These are phyloP conservation scores for Debaryomyces psychrophilus DNA, from an alignment of 1,139 yeast species.

Conservation along the genomic window DNA sequence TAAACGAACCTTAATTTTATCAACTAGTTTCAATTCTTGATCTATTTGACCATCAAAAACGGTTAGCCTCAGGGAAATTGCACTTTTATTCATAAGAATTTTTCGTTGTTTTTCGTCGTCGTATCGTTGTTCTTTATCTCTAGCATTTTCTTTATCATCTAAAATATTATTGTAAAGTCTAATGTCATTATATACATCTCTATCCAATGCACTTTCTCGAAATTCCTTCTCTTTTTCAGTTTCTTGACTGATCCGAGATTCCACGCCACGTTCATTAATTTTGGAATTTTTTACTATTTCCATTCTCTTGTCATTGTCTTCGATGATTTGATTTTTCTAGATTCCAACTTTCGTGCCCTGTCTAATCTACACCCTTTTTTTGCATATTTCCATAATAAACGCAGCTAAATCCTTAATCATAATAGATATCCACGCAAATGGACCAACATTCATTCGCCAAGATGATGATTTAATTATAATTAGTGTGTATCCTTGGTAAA, in stretches of 20 bases:
- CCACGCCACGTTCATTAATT: constrained; percentile 4
- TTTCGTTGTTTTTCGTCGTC: constrained; percentile 14
- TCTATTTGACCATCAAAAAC: constrained; percentile 26
- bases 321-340: neutral
- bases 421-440: constrained; percentile 45
- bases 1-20: constrained; percentile 27
- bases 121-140: constrained; percentile 7
- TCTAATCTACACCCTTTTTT: constrained; percentile 5
- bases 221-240: constrained; percentile 22
- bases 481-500: constrained; percentile 36
- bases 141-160: constrained; percentile 5
- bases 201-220: constrained; percentile 29
- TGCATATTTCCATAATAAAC: constrained; percentile 17
- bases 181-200: constrained; percentile 34
- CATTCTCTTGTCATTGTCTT: constrained; percentile 4
- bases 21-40: constrained; percentile 25
- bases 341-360: neutral
- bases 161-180: constrained; percentile 24
- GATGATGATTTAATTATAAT: constrained; percentile 25
- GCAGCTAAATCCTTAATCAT: constrained; percentile 38
- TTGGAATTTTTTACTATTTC: neutral
- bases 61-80: constrained; percentile 27
- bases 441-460: constrained; percentile 38
- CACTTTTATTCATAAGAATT: constrained; percentile 20
- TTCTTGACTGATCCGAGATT: neutral